A percentile compares a stretch with the other conserved stretches of the same genome.
Conservation (phyloP, 768 basidiomycete genomes). For the Epithele typhae region DNA sequence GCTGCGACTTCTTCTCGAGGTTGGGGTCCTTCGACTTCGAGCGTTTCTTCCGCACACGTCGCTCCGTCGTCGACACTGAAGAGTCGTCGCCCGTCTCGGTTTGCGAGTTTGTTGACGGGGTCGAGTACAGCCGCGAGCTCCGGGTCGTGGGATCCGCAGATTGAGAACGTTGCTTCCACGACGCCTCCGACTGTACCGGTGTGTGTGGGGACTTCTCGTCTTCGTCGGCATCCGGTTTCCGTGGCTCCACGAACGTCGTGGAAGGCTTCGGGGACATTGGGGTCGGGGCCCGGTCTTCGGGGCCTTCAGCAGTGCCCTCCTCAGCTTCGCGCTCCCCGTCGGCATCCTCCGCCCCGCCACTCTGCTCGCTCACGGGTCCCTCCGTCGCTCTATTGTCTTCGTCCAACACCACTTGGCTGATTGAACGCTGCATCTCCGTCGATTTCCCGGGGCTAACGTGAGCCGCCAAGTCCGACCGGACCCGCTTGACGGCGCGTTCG, state of each 20-base stretch:
- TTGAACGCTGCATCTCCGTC: conserved; percentile 25
- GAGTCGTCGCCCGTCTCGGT: conserved; percentile 62
- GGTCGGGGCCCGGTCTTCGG: conserved; percentile 18
- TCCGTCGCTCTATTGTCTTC: conserved; percentile 19
- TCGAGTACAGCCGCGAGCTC: conserved; percentile 56
- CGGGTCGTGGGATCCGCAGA: conserved; percentile 73
- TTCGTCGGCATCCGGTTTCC: conserved; percentile 15
- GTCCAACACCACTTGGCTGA: conserved; percentile 28
- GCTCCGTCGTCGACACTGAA: conserved; percentile 54
- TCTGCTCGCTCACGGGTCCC: conserved; percentile 2
- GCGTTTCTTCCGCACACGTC: conserved; percentile 50
- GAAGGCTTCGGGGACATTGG: conserved; percentile 17
- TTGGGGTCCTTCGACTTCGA: conserved; percentile 45
- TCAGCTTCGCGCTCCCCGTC: conserved; percentile 13
- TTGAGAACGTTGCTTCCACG: conserved; percentile 69
- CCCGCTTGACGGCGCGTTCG: conserved; percentile 84
- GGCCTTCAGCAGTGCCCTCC: conserved; percentile 11
- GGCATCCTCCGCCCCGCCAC: conserved; percentile 8
- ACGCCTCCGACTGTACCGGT: conserved; percentile 25
- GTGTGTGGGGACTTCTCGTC: conserved; percentile 19
- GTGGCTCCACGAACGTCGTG: conserved; percentile 1
- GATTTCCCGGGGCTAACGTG: conserved; percentile 43
- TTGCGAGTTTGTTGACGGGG: conserved; percentile 41
- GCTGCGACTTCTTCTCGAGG: conserved; percentile 47
- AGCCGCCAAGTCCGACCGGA: conserved; percentile 77